phyloP scores from a whole-genome alignment of 352 stramenopile genomes.

The Phytophthora uliginosa region DNA sequence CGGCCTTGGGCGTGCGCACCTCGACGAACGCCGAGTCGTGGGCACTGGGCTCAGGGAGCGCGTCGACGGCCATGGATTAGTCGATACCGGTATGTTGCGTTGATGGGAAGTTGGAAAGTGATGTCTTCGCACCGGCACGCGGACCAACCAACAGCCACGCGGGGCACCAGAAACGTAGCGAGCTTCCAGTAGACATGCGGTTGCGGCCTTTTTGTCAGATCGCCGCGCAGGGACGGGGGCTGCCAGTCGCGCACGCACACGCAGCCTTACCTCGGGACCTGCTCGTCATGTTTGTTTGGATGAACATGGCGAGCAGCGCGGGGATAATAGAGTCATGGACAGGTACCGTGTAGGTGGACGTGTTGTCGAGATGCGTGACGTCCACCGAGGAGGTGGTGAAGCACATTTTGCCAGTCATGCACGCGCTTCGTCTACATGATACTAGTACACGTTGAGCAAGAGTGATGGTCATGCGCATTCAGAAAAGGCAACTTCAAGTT shows the following conservation, averaged over 20 bases:
- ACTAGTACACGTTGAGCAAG: neutral
- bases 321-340: neutral
- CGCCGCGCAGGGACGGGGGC: slow-evolving; percentile 20
- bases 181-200: slow-evolving; percentile 17
- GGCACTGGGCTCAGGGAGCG: slow-evolving; percentile 2
- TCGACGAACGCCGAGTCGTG: slow-evolving; percentile 17
- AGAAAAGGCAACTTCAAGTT: slow-evolving; percentile 38
- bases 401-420: slow-evolving; percentile 2
- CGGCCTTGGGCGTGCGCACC: slow-evolving; percentile 25
- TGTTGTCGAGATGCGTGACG: neutral
- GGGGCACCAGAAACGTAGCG: slow-evolving; percentile 10
- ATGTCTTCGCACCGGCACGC: slow-evolving; percentile 12
- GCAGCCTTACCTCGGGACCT: slow-evolving; percentile 14
- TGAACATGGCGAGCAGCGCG: slow-evolving; percentile 9
- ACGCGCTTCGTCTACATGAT: slow-evolving; percentile 16
- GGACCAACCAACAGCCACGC: slow-evolving; percentile 11
- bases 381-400: neutral
- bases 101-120: slow-evolving; percentile 22
- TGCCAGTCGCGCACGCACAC: slow-evolving; percentile 21
- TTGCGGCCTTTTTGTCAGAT: slow-evolving; percentile 26
- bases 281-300: slow-evolving; percentile 3
- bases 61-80: slow-evolving; percentile 6
- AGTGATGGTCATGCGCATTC: slow-evolving; percentile 23
- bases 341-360: neutral
- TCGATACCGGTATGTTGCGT: neutral